A percentile compares a stretch with the other conserved stretches of the same genome.
Conservation (phyloP, 139 green algal species). For the Zygnema cylindricum region DNA sequence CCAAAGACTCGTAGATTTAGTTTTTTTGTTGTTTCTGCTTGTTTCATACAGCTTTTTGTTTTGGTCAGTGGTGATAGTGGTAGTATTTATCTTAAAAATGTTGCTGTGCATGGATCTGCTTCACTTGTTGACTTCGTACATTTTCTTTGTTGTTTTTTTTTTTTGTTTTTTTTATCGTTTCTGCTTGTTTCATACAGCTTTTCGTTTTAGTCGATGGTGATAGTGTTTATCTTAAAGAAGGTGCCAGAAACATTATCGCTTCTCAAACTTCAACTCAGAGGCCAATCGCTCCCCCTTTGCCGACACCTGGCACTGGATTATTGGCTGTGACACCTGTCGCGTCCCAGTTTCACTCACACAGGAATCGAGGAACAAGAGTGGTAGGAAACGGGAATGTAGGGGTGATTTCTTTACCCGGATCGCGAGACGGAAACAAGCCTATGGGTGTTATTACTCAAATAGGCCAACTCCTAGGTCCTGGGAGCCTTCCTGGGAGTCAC, state of each 20-base stretch:
- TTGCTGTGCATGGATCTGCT: too few relatives aligned
- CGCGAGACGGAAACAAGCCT: neutral
- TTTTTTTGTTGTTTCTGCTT: too few relatives aligned
- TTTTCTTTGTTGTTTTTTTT: too few relatives aligned
- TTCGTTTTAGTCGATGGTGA: constrained; percentile 9
- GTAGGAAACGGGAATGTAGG: neutral
- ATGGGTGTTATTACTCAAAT: neutral
- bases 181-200: constrained; percentile 4
- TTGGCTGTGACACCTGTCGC: neutral
- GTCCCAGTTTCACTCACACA: neutral
- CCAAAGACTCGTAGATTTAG: too few relatives aligned
- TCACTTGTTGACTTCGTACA: too few relatives aligned
- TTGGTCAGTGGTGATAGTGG: neutral
- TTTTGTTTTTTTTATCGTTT: too few relatives aligned
- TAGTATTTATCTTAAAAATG: neutral
- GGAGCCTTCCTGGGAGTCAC: neutral
- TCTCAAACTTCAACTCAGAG: neutral
- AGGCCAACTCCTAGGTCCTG: neutral
- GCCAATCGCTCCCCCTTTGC: neutral
- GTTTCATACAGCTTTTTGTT: constrained; percentile 17
- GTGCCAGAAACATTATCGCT: constrained; percentile 24
- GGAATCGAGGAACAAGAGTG: neutral
- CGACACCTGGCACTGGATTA: neutral
- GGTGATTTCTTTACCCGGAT: neutral
- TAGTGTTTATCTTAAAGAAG: constrained; percentile 4